Conservation (phyloP, 208 protist species). For the Herpetomonas muscarum region DNA sequence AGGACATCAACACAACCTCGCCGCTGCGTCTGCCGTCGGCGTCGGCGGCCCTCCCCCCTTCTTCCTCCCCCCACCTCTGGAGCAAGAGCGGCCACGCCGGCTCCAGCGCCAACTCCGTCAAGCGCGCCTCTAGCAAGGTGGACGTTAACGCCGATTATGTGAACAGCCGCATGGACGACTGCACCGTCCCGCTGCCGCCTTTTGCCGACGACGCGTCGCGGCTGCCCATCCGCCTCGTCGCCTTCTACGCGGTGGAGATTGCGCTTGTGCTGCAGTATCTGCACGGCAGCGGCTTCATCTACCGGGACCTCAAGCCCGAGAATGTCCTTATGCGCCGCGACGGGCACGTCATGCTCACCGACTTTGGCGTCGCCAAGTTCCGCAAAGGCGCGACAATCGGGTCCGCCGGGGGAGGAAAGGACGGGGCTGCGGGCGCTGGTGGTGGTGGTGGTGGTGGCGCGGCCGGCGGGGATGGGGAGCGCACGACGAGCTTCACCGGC, state of each 20-base stretch:
- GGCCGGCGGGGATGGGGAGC: constrained; percentile 12
- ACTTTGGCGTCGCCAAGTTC: constrained; percentile 95
- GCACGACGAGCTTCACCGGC: constrained; percentile 88
- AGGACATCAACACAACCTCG: no score
- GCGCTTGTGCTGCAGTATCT: constrained; percentile 87
- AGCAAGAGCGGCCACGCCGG: background rate
- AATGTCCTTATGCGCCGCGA: constrained; percentile 90
- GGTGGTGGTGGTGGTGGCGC: background rate
- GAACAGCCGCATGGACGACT: constrained; percentile 23
- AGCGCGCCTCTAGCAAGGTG: constrained; percentile 4
- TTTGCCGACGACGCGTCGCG: constrained; percentile 49
- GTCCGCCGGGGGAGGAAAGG: constrained; percentile 1
- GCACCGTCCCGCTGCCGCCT: constrained; percentile 4
- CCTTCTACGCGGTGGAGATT: constrained; percentile 90
- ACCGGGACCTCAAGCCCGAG: constrained; percentile 93
- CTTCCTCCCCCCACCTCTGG: background rate
- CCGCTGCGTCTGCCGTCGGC: no score
- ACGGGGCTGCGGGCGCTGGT: background rate
- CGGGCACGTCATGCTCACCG: constrained; percentile 92
- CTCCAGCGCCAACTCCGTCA: background rate
- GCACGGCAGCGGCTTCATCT: constrained; percentile 85
- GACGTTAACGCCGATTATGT: constrained; percentile 24
- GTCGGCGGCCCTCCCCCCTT: no score
- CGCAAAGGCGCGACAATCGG: constrained; percentile 42
- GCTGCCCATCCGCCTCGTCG: constrained; percentile 68